A percentile compares a stretch with the other conserved stretches of the same genome.
These are phyloP conservation scores for Kwoniella sp. DNA, from an alignment of 768 basidiomycete species.

Conservation along the genomic window DNA sequence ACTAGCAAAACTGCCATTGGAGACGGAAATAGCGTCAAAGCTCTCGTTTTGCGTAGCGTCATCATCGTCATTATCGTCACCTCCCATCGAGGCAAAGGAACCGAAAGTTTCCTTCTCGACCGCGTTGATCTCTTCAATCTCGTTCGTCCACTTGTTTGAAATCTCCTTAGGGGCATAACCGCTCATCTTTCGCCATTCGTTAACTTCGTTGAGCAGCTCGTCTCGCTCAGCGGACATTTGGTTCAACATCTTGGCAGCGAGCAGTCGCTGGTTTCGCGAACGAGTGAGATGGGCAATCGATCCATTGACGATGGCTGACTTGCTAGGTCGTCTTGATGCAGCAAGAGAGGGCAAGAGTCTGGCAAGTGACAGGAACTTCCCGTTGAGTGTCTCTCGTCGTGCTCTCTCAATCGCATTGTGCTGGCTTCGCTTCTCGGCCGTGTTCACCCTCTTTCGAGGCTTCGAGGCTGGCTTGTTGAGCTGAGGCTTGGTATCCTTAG, in stretches of 20 bases:
- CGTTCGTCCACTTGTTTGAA: constrained; percentile 43
- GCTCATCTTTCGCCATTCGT: constrained; percentile 82
- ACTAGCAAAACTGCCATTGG: constrained; percentile 14
- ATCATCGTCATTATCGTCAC: constrained; percentile 42
- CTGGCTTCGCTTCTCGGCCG: constrained; percentile 90
- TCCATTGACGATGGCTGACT: constrained; percentile 94
- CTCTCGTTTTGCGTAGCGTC: constrained; percentile 26
- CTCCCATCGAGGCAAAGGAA: constrained; percentile 42
- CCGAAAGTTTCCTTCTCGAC: constrained; percentile 55
- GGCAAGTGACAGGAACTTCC: constrained; percentile 85
- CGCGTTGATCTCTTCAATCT: constrained; percentile 47
- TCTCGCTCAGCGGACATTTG: constrained; percentile 77
- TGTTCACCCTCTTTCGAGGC: constrained; percentile 85
- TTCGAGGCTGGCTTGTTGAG: constrained; percentile 58
- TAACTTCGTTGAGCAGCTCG: constrained; percentile 83
- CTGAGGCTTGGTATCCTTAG: constrained; percentile 1
- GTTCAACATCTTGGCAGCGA: constrained; percentile 81
- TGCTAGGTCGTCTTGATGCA: constrained; percentile 88
- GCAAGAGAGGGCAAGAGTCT: constrained; percentile 86
- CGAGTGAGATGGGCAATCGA: constrained; percentile 75
- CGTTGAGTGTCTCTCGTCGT: constrained; percentile 87
- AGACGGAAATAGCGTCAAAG: constrained; percentile 1
- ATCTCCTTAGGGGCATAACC: constrained; percentile 60
- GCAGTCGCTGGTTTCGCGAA: constrained; percentile 74
- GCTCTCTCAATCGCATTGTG: constrained; percentile 97